Evolutionary conservation across 352 stramenopile genomes (phyloP), one percentile per base, ranked within the genome.

Genomic region (Hyaloperonospora brassicae): DNA sequence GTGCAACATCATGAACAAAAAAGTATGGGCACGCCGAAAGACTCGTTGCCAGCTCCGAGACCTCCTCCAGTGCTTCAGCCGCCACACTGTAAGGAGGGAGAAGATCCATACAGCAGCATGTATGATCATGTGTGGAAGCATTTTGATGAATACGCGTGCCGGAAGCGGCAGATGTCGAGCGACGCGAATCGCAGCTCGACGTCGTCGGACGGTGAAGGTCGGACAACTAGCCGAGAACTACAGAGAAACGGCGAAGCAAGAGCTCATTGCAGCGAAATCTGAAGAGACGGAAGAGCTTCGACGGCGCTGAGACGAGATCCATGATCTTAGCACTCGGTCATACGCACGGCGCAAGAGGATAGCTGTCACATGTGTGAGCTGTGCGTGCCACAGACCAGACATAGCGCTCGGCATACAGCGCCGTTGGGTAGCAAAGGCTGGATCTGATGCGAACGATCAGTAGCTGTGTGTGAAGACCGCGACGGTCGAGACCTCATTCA

Each of bases 41-140:
- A n/a, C 9, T 40, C 50, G 13, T 50, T 45, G 6, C 38, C 31
- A 10, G n/a, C 5, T 46, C 57, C 62, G 44, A 42, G 52, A 41
- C 57, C 55, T 48, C 41, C 27, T 44, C 57, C 57, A 4, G 52
- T 52, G 30, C 36, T 46, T 44, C 47, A 38, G 5, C 24, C 54
- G 35, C 31, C 48, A 46, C 57, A 52, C 27, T 24, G 27, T 50
- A 46, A 27, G 24, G 50, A 67, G 17, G 49, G 47, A 22, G 50
- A 66, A 2, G 50, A 70, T 50, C 57, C 58, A n/a, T 53, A 56
- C 17, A 7, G 25, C n/a, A 50, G 24, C 31, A 59, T 70, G 58
- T 59, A 56, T 49, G 17, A 41, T 17, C 42, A 52, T 31, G 31
- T 61, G 11, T 54, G 44, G 22, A 42, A 59, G n/a, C 53, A 64